Evolutionary conservation across 2,329 filamentous ascomycete genomes (phyloP).

Genomic region (Cercospora sp.): DNA sequence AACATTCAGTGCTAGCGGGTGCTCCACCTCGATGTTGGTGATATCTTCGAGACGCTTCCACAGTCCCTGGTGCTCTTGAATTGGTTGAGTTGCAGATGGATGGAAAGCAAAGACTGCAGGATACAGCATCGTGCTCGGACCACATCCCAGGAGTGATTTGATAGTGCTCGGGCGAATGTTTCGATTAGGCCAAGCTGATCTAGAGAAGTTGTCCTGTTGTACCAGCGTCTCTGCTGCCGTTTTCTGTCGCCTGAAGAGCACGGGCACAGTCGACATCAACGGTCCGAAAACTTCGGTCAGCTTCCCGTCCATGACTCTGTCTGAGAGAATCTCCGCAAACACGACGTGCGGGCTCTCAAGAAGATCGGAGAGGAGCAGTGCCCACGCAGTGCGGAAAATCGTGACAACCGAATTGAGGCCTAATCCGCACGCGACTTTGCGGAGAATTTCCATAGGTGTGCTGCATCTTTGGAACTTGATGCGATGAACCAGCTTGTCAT

Average conservation of each 20-base stretch:
- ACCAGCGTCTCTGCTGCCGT: slow-evolving; percentile 11
- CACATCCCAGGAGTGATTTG: slow-evolving; percentile 9
- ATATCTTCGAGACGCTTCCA: slow-evolving; percentile 20
- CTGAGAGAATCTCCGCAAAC: slow-evolving; percentile 20
- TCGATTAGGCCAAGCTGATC: slow-evolving; percentile 15
- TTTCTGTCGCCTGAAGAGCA: slow-evolving; percentile 6
- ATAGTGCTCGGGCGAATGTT: slow-evolving; percentile 22
- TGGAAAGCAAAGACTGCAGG: slow-evolving; percentile 25
- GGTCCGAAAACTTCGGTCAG: slow-evolving; percentile 17
- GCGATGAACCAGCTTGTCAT: slow-evolving; percentile 11
- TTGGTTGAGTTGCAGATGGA: not conserved
- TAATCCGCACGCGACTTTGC: slow-evolving; percentile 4
- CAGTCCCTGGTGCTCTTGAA: not conserved
- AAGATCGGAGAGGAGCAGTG: slow-evolving; percentile 16
- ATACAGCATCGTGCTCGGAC: slow-evolving; percentile 11
- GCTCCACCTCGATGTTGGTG: slow-evolving; percentile 21
- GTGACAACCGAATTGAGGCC: slow-evolving; percentile 19
- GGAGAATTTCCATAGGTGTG: slow-evolving; percentile 8
- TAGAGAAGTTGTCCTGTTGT: slow-evolving; percentile 19
- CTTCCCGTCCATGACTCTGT: slow-evolving; percentile 19
- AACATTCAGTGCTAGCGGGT: slow-evolving; percentile 21
- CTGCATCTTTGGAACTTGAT: slow-evolving; percentile 16
- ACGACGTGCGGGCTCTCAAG: slow-evolving; percentile 20
- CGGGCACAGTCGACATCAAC: slow-evolving; percentile 20
- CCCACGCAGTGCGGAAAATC: slow-evolving; percentile 20